A percentile compares a stretch with the other conserved stretches of the same genome.
Conservation (phyloP, 2,329 filamentous ascomycete species). For the Xylariaceae sp. region DNA sequence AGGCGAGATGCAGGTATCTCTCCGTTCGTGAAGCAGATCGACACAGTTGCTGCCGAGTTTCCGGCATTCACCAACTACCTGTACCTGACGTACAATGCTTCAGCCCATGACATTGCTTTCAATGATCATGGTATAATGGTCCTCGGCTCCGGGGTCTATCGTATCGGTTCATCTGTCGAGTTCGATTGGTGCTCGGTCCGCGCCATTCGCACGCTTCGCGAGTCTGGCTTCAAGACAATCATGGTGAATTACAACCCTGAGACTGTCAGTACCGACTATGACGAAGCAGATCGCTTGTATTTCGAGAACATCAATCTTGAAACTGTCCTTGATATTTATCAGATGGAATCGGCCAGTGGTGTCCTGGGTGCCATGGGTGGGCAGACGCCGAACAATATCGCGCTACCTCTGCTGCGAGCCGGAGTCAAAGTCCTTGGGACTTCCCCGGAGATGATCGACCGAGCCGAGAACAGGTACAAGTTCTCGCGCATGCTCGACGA, state of each 20-base stretch:
- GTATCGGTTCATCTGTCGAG: slow-evolving; percentile 95
- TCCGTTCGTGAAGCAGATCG: slow-evolving; percentile 94
- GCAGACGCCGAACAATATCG: slow-evolving; percentile 97
- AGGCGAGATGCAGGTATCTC: slow-evolving; percentile 80
- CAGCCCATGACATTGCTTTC: slow-evolving; percentile 75
- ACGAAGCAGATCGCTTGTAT: slow-evolving; percentile 89
- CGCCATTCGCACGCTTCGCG: slow-evolving; percentile 81
- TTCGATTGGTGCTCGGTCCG: slow-evolving; percentile 99
- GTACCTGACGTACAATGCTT: slow-evolving; percentile 91
- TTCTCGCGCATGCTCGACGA: slow-evolving; percentile 96
- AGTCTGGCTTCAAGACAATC: slow-evolving; percentile 82
- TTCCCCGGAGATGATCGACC: slow-evolving; percentile 98
- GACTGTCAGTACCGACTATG: slow-evolving; percentile 83
- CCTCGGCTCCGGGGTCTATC: slow-evolving; percentile 88
- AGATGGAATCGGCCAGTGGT: slow-evolving; percentile 73
- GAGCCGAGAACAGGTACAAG: slow-evolving; percentile 95
- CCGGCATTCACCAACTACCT: slow-evolving; percentile 92
- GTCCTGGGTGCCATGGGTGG: slow-evolving; percentile 95
- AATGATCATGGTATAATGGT: slow-evolving; percentile 94
- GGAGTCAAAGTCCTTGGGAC: slow-evolving; percentile 92
- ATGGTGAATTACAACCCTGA: slow-evolving; percentile 81
- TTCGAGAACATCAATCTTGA: slow-evolving; percentile 94
- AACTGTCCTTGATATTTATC: slow-evolving; percentile 87
- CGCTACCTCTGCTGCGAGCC: slow-evolving; percentile 75
- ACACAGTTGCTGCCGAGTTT: slow-evolving; percentile 96